Conservation (phyloP, 495 filamentous ascomycete species). For the Lophiotrema nucula region DNA sequence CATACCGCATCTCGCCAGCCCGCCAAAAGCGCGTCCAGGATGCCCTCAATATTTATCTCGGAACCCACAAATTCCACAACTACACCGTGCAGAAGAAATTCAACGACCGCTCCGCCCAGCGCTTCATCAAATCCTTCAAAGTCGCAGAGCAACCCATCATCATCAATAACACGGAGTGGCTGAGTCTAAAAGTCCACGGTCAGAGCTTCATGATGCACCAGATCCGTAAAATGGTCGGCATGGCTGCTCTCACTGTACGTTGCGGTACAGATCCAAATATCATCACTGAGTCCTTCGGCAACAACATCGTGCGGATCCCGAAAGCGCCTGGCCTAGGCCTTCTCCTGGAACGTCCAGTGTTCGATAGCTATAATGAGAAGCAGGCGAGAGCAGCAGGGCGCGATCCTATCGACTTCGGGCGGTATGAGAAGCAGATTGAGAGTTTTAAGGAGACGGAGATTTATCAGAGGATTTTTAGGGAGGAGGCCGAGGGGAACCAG, state of each 20-base stretch:
- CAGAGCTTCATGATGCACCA: conserved; percentile 99
- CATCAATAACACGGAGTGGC: conserved; percentile 80
- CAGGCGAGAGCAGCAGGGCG: conserved; percentile 54
- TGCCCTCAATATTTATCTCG: conserved; percentile 67
- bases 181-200: conserved; percentile 91
- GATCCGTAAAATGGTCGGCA: conserved; percentile 97
- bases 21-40: conserved; percentile 72
- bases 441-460: conserved; percentile 93
- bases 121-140: conserved; percentile 84
- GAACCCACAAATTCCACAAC: conserved; percentile 90
- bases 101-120: conserved; percentile 76
- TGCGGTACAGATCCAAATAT: conserved; percentile 63
- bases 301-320: conserved; percentile 74
- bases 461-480: conserved; percentile 83
- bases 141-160: conserved; percentile 52
- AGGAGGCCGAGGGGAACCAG: conserved; percentile 66
- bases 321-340: conserved; percentile 89
- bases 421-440: conserved; percentile 71
- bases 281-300: conserved; percentile 63
- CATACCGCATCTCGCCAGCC: conserved; percentile 72
- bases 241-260: conserved; percentile 79
- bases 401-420: conserved; percentile 71
- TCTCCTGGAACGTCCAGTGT: conserved; percentile 85
- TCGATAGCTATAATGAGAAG: conserved; percentile 74
- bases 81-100: conserved; percentile 85